A percentile compares a stretch with the other conserved stretches of the same genome.
Evolutionary conservation across 768 basidiomycete species (phyloP).

Genomic region (Tylopilus felleus): DNA sequence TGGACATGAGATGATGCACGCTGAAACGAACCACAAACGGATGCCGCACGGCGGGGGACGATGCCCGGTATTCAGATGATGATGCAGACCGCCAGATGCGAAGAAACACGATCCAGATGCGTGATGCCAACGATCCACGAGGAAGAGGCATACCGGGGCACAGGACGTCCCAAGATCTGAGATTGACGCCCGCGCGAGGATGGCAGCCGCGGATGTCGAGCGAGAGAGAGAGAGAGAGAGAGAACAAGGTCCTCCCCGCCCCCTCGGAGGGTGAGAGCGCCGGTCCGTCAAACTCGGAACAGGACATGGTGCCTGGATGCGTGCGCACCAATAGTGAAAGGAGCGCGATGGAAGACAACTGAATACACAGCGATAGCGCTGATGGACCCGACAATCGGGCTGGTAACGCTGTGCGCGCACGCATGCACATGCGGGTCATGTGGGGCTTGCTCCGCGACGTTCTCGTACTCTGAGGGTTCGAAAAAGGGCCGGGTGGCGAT

Average conservation of each 20-base stretch:
- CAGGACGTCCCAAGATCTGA: not conserved
- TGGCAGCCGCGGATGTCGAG: not conserved
- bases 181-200: not conserved
- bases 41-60: not conserved
- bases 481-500: constrained; percentile 13
- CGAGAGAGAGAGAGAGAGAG: not conserved
- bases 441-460: constrained; percentile 3
- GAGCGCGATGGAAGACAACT: not conserved
- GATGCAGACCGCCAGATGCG: not conserved
- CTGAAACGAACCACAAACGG: not conserved
- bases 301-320: not conserved
- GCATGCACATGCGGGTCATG: not conserved
- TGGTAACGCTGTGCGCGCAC: not conserved
- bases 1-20: not conserved
- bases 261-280: constrained; percentile 5
- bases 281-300: constrained; percentile 11
- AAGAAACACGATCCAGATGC: not conserved
- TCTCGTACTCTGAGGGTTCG: constrained; percentile 5
- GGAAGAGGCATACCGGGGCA: not conserved
- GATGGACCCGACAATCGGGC: not conserved
- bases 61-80: not conserved
- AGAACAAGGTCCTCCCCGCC: not conserved
- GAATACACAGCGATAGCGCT: not conserved
- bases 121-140: too few relatives aligned
- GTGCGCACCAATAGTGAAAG: not conserved